Base-by-base conservation (phyloP, 1,284 basidiomycete species). In the Chalciporus piperatoides region DNA sequence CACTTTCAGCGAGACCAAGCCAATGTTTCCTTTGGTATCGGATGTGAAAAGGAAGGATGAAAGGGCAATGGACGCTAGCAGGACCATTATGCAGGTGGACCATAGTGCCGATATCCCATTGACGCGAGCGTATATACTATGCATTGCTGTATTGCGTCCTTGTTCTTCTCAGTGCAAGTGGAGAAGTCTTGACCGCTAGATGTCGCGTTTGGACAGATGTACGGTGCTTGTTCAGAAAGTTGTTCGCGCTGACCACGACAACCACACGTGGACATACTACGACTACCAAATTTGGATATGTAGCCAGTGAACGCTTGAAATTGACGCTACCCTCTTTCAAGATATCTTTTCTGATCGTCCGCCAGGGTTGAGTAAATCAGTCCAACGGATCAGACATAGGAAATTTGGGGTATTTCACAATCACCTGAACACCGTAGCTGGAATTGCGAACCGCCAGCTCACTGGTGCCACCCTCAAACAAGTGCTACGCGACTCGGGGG, bases 41-140 rank as follows among this genome's bases (percentile, higher is more conserved):
- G 80, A 75, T 7, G 74, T 76, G 61, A 90, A 82, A 33, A 88
- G 46, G 53, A 86, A 77, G 9, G 81, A 82, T 6, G 86, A 84
- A 2, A 91, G 63, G 0, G 92, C 81, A 46, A 93, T 79, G 46
- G 82, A 79, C 0, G 74, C 81, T 30, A 94, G 75, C n/a, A 95
- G 73, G 0, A 74, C 78, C 78, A 92, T 86, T 54, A 86, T 67
- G 60, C 86, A 90, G n/a, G 86, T 83, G 6, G 90, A 89, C 51
- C 90, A 73, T 45, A 89, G 73, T 5, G 85, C 83, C 17, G 84
- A 86, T 58, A 82, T 65, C 66, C 86, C 87, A 70, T 87, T 91
- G 60, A 86, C 65, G 52, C 89, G 75, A 33, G 86, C 73, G 57
- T 82, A 78, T 41, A 82, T 68, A 57, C 74, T 85, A 56, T 89